A percentile compares a stretch with the other conserved stretches of the same genome.
Conservation (phyloP, 495 filamentous ascomycete genomes). For the Tuber microsphaerosporum region DNA sequence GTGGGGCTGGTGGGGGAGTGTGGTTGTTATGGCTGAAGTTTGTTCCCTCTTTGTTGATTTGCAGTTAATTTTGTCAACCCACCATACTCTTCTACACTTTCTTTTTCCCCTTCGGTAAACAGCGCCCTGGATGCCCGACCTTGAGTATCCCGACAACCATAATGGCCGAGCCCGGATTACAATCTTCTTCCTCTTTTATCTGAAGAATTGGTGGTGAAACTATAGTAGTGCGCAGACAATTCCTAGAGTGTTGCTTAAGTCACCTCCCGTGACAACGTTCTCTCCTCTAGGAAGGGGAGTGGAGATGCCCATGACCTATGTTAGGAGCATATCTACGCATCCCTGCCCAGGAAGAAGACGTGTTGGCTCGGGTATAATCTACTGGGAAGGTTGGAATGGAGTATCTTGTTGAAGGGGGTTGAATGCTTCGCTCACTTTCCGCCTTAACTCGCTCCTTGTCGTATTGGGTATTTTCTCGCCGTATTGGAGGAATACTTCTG, state of each 20-base stretch:
- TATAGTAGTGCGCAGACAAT: neutral
- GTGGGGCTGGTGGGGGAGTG: no score
- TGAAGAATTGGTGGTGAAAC: constrained; percentile 9
- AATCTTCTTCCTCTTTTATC: constrained; percentile 3
- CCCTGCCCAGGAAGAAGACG: neutral
- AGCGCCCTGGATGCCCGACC: neutral
- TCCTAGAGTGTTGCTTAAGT: neutral
- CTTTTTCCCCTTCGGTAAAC: constrained; percentile 7
- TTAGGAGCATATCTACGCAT: constrained; percentile 8
- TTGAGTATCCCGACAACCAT: constrained; percentile 1
- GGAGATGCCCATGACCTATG: neutral
- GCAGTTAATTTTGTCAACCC: no score
- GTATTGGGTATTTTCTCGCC: neutral
- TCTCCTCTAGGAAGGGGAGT: neutral
- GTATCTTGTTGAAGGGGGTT: neutral
- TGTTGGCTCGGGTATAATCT: neutral
- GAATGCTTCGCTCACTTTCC: neutral
- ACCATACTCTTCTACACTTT: neutral
- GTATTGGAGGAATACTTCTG: constrained; percentile 2
- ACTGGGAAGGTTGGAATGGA: neutral
- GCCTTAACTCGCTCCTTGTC: neutral
- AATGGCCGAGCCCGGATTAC: neutral
- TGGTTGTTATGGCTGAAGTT: no score
- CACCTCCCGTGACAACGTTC: neutral
- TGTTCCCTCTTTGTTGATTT: no score